These are phyloP conservation scores for Fraxinus albicans DNA, from an alignment of 305 asterid genomes.

Conservation along the genomic window DNA sequence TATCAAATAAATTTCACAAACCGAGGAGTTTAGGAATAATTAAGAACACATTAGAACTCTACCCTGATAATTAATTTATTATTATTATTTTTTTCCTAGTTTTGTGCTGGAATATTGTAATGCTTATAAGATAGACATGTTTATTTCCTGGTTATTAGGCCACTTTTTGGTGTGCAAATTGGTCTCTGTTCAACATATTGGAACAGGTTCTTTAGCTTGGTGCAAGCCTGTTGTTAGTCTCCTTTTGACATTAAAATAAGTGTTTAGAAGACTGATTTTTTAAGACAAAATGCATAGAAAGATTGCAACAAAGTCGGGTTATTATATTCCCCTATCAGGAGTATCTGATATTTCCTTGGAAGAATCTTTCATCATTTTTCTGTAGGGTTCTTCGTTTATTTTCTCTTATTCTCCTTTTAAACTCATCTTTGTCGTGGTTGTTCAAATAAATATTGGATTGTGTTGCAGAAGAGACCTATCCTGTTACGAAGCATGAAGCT, in stretches of 20 bases:
- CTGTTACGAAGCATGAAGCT: slow-evolving; percentile 30
- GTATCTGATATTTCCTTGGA: neutral
- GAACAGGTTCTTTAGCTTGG: neutral
- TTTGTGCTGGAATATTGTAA: neutral
- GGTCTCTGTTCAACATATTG: neutral
- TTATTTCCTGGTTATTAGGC: neutral
- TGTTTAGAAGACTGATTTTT: neutral
- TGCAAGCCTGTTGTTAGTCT: neutral
- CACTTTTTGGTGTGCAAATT: neutral
- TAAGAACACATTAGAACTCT: neutral
- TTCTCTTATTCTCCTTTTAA: neutral
- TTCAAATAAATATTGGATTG: slow-evolving; percentile 20
- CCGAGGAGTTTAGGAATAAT: neutral
- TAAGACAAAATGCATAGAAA: neutral
- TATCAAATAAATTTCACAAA: neutral
- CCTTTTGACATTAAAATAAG: neutral
- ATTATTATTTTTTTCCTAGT: neutral
- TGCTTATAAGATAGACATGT: neutral
- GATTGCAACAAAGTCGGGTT: neutral
- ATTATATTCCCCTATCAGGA: neutral
- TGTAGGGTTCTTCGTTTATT: neutral
- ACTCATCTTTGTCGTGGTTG: slow-evolving; percentile 15
- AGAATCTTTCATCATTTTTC: neutral
- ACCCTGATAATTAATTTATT: neutral
- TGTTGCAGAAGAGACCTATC: slow-evolving; percentile 47